Conservation (phyloP, 2,329 filamentous ascomycete species). For the Gyromitra esculenta region DNA sequence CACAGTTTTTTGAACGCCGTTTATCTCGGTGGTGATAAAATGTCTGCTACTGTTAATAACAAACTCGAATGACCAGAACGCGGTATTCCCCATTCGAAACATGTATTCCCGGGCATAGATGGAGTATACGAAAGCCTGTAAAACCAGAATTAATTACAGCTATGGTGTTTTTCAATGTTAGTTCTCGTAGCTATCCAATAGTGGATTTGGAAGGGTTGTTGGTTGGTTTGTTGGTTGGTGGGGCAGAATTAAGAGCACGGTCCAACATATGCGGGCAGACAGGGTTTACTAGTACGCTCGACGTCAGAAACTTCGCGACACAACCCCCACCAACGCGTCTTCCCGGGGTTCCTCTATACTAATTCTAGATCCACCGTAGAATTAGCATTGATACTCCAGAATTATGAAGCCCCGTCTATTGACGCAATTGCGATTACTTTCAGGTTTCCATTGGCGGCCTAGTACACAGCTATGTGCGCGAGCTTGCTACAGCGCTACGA, state of each 20-base stretch:
- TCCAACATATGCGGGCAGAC: neutral
- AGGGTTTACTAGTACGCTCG: neutral
- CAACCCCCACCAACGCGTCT: constrained; percentile 12
- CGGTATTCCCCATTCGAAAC: too few species aligned
- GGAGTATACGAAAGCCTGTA: too few species aligned
- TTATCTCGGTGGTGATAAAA: too few species aligned
- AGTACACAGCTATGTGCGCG: neutral
- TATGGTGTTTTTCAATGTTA: too few species aligned
- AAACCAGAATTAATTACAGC: too few species aligned
- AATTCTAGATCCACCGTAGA: neutral
- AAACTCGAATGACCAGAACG: too few species aligned
- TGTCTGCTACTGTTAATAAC: too few species aligned
- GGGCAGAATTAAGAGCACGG: neutral
- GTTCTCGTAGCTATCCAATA: neutral
- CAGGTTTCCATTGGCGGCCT: constrained; percentile 1
- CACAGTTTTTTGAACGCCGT: too few species aligned
- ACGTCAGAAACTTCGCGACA: neutral
- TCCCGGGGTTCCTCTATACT: neutral
- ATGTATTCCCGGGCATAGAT: too few species aligned
- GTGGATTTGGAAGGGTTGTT: too few species aligned
- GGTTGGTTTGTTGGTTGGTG: neutral
- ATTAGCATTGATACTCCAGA: neutral
- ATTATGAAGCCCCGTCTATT: constrained; percentile 36
- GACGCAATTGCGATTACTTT: constrained; percentile 23
- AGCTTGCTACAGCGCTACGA: neutral